phyloP scores from a whole-genome alignment of 192 early-diverging fungal species.

The Spizellomyces sp. region DNA sequence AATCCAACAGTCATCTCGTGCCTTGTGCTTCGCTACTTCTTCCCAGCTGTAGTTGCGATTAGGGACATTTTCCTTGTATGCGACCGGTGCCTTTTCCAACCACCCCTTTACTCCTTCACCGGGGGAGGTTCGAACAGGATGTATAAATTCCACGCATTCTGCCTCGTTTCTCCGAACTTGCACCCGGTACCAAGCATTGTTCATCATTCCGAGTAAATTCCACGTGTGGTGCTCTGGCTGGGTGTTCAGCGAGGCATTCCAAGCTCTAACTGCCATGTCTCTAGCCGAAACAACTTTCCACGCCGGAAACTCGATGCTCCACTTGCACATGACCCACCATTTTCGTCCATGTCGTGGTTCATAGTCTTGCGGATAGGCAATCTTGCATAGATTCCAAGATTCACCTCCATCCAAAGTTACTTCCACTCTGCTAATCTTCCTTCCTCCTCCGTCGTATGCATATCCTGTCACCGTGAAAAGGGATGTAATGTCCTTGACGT shows the following conservation, averaged over 20 bases:
- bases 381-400: conserved; percentile 68
- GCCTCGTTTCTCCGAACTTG: neutral
- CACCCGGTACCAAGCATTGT: conserved; percentile 43
- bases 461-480: conserved; percentile 63
- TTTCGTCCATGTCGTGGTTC: conserved; percentile 36
- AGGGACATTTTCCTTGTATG: neutral
- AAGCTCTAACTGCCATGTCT: conserved; percentile 64
- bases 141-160: neutral
- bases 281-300: conserved; percentile 36
- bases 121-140: neutral
- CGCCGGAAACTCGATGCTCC: conserved; percentile 47
- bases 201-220: conserved; percentile 82
- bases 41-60: neutral
- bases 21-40: conserved; percentile 46
- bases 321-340: conserved; percentile 70
- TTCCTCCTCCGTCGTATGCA: conserved; percentile 77
- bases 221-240: conserved; percentile 63
- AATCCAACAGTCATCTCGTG: conserved; percentile 51
- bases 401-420: conserved; percentile 74
- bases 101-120: neutral
- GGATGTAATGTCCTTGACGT: conserved; percentile 16
- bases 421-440: conserved; percentile 76
- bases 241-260: conserved; percentile 62
- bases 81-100: neutral
- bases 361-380: conserved; percentile 33